Conservation (phyloP, 2,329 filamentous ascomycete species). For the Curvularia eragrostidis region DNA sequence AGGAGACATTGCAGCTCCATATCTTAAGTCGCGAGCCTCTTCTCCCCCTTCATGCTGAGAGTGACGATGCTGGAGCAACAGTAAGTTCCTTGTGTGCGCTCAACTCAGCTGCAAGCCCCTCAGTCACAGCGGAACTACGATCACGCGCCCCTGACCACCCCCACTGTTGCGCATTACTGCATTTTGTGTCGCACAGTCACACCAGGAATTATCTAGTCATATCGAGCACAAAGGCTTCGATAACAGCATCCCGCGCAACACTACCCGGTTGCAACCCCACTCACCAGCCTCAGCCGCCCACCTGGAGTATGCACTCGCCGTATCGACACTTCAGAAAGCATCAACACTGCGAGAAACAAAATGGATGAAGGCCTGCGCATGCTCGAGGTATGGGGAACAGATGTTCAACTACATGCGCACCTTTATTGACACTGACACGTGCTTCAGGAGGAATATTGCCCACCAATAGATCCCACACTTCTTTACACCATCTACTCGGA, state of each 20-base stretch:
- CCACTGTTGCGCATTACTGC: constrained; percentile 8
- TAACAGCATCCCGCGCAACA: background rate
- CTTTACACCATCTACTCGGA: constrained; percentile 79
- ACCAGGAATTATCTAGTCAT: constrained; percentile 2
- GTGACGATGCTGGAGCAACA: constrained; percentile 4
- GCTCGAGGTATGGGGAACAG: constrained; percentile 38
- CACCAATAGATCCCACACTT: constrained; percentile 77
- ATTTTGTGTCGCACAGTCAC: constrained; percentile 3
- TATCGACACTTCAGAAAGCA: constrained; percentile 25
- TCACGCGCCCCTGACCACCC: constrained; percentile 14
- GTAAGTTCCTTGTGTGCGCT: constrained; percentile 10
- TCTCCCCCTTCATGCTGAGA: background rate
- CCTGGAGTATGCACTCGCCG: constrained; percentile 38
- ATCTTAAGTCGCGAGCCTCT: background rate
- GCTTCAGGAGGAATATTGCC: constrained; percentile 71
- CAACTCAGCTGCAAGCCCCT: constrained; percentile 18
- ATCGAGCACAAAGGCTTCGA: background rate
- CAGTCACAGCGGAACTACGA: constrained; percentile 8
- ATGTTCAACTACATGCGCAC: constrained; percentile 10
- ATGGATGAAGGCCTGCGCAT: constrained; percentile 47
- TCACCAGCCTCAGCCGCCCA: background rate
- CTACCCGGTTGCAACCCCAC: background rate
- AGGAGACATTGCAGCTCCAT: background rate
- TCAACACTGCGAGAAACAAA: constrained; percentile 37
- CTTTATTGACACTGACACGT: constrained; percentile 19